A percentile compares a stretch with the other conserved stretches of the same genome.
These are phyloP conservation scores for Hanseniaspora taiwanica DNA, from an alignment of 805 yeast genomes.

Conservation along the genomic window DNA sequence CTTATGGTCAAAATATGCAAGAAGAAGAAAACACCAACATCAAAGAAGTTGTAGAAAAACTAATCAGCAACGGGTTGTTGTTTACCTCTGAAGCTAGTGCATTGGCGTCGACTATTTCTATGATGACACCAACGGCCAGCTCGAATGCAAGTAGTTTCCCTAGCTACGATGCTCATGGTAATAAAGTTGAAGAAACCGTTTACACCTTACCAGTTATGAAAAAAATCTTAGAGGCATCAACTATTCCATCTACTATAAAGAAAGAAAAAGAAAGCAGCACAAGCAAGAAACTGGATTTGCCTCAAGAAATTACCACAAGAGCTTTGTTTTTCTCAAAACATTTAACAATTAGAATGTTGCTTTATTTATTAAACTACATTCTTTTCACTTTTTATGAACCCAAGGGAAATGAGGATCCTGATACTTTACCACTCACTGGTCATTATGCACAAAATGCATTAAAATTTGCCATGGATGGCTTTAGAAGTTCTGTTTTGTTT, in stretches of 20 bases:
- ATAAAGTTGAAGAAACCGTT: not conserved
- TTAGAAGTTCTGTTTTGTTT: slow-evolving; percentile 28
- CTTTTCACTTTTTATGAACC: slow-evolving; percentile 33
- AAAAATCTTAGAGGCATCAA: not conserved
- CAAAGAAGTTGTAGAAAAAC: slow-evolving; percentile 16
- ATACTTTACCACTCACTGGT: slow-evolving; percentile 23
- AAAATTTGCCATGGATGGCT: slow-evolving; percentile 31
- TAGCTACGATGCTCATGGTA: not conserved
- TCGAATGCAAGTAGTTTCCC: not conserved
- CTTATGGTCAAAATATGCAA: slow-evolving; percentile 18
- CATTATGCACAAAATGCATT: slow-evolving; percentile 30
- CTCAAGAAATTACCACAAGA: slow-evolving; percentile 28
- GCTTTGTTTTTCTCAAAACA: slow-evolving; percentile 29
- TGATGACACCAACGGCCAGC: not conserved
- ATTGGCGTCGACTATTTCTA: slow-evolving; percentile 1
- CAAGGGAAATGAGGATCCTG: slow-evolving; percentile 25
- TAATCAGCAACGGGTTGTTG: slow-evolving; percentile 19
- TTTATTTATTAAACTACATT: slow-evolving; percentile 38
- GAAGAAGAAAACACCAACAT: slow-evolving; percentile 7
- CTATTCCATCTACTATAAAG: not conserved
- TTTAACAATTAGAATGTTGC: slow-evolving; percentile 32
- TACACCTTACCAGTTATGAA: not conserved
- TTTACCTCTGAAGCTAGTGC: slow-evolving; percentile 20
- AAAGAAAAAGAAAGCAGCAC: not conserved
- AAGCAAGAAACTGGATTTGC: slow-evolving; percentile 23